A percentile compares a stretch with the other conserved stretches of the same genome.
Evolutionary conservation across 2,329 filamentous ascomycete genomes (phyloP).

Genomic region (Gremmenia infestans): DNA sequence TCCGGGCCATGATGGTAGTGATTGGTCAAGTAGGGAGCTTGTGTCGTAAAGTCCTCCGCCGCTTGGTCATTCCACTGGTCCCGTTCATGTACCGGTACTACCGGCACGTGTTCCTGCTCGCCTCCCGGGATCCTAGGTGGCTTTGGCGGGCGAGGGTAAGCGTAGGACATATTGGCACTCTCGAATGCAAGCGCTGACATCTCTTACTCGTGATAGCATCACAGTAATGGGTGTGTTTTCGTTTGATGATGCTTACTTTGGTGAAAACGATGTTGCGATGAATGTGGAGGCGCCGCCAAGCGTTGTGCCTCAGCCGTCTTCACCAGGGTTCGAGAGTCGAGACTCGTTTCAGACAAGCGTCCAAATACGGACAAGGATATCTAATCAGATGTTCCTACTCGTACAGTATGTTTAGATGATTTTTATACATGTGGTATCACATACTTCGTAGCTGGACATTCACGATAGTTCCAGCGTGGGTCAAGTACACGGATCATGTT

Average conservation of each 20-base stretch:
- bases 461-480: too few relatives aligned
- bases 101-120: not conserved
- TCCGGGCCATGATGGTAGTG: not conserved
- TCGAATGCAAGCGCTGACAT: not conserved
- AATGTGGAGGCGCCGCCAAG: not conserved
- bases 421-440: too few relatives aligned
- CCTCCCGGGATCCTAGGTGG: not conserved
- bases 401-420: not conserved
- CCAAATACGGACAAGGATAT: not conserved
- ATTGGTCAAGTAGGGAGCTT: not conserved
- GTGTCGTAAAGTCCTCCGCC: not conserved
- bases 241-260: not conserved
- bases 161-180: not conserved
- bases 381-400: not conserved
- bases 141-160: not conserved
- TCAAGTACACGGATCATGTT: too few relatives aligned
- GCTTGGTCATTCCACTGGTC: not conserved
- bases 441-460: too few relatives aligned
- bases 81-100: not conserved
- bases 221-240: not conserved
- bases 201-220: not conserved
- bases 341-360: not conserved
- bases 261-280: not conserved
- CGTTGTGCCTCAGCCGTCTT: not conserved
- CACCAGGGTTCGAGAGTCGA: not conserved